These are phyloP conservation scores for Cyberlindnera xishuangbannaensis DNA, from an alignment of 805 yeast genomes.

Conservation along the genomic window DNA sequence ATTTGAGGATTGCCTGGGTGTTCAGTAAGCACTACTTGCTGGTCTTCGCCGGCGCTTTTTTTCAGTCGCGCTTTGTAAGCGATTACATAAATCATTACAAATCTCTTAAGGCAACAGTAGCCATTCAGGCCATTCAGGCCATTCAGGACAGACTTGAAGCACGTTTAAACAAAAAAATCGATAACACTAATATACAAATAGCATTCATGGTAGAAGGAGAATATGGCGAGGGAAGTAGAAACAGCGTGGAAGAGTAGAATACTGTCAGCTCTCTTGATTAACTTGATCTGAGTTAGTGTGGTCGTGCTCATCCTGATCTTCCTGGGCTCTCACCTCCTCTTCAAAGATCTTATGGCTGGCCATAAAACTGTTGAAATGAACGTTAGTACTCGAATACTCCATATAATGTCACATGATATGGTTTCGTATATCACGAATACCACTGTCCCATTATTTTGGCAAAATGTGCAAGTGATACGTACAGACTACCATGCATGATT, in stretches of 20 bases:
- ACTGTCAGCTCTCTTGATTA: too few relatives aligned
- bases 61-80: not conserved
- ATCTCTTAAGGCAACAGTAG: too few relatives aligned
- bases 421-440: not conserved
- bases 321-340: constrained; percentile 20
- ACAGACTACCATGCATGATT: constrained; percentile 48
- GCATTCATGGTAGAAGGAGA: too few relatives aligned
- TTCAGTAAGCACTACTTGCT: too few relatives aligned
- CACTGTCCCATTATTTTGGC: not conserved
- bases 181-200: too few relatives aligned
- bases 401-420: not conserved
- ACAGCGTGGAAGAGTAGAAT: too few relatives aligned
- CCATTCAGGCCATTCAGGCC: not conserved
- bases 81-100: not conserved
- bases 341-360: constrained; percentile 26
- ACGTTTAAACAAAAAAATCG: too few relatives aligned
- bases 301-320: too few relatives aligned
- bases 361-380: constrained; percentile 15
- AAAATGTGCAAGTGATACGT: constrained; percentile 1
- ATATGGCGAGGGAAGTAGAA: too few relatives aligned
- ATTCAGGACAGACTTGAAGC: not conserved
- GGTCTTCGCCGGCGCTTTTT: too few relatives aligned
- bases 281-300: too few relatives aligned
- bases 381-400: constrained; percentile 4
- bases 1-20: not conserved